These are phyloP conservation scores for Ogataea kodamae DNA, from an alignment of 805 yeast species.

Conservation along the genomic window DNA sequence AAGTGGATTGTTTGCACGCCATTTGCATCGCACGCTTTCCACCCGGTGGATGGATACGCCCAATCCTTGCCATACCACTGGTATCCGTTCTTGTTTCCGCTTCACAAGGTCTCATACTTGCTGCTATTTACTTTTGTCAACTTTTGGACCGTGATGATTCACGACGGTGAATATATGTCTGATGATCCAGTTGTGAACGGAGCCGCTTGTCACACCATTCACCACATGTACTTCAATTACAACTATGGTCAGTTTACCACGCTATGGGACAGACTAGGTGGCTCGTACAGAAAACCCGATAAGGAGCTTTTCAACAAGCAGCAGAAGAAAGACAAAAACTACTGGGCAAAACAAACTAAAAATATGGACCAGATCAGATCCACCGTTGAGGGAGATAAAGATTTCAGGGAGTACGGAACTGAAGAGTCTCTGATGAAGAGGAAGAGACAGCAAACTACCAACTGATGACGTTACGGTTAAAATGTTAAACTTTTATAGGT, in stretches of 20 bases:
- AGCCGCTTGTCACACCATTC: slow-evolving; percentile 97
- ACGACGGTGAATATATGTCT: slow-evolving; percentile 93
- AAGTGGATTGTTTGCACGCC: slow-evolving; percentile 99
- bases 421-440: slow-evolving; percentile 36
- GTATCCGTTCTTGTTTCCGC: slow-evolving; percentile 88
- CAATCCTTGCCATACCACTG: slow-evolving; percentile 93
- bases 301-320: slow-evolving; percentile 71
- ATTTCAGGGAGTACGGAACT: slow-evolving; percentile 68
- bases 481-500: background rate
- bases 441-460: slow-evolving; percentile 15
- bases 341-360: slow-evolving; percentile 68
- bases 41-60: slow-evolving; percentile 92
- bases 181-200: slow-evolving; percentile 94
- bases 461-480: slow-evolving; percentile 3
- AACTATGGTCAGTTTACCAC: slow-evolving; percentile 98
- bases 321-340: slow-evolving; percentile 50
- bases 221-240: slow-evolving; percentile 94
- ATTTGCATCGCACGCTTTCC: slow-evolving; percentile 97
- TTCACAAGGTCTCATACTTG: slow-evolving; percentile 83
- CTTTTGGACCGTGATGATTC: slow-evolving; percentile 98
- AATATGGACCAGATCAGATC: slow-evolving; percentile 77
- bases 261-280: slow-evolving; percentile 95
- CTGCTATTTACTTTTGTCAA: slow-evolving; percentile 84
- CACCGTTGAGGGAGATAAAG: slow-evolving; percentile 76
- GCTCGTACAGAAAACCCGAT: slow-evolving; percentile 91